Evolutionary conservation across 192 early-diverging fungal species (phyloP), one percentile per base, ranked within the genome.

Genomic region (Entophlyctis luteolus): DNA sequence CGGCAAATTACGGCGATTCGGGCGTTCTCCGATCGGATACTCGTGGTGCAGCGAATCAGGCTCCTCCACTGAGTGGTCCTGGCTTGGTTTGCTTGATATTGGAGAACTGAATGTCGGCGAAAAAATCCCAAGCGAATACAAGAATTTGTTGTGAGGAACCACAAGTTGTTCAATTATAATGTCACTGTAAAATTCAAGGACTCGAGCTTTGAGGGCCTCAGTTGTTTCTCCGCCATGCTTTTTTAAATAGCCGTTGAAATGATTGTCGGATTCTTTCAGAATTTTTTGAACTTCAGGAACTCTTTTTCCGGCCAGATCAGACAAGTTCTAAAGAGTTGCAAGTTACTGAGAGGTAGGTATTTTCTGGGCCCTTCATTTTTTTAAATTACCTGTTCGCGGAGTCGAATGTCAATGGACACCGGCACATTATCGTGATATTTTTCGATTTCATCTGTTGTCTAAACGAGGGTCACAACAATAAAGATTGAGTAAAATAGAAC

Each of bases 361-460:
- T 4, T 35, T 29, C 31, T 10, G 33, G 14, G 59, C 16, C 29
- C 67, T 18, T 29, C 32, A 42, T 60, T 52, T 10, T n/a, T 22
- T 27, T 8, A 20, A 23, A 59, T 20, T 27, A 77, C 73, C 67
- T 77, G 70, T 50, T 82, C 80, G 18, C 80, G 58, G 42, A 82
- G 65, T 12, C 77, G 42, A 38, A 45, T n/a, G 33, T 79, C 77
- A 27, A 52, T 68, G 23, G 65, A 28, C 2, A 79, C 48, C 25
- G 65, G 59, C 5, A 69, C 62, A 6, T 53, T 60, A 8, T 65
- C 58, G 42, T 81, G 80, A 54, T 71, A 62, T 55, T 69, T 71
- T 38, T 71, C 68, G 65, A 81, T 76, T 57, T 75, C 77, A 3
- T 74, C 29, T 22, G 77, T 59, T 14, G 79, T 81, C 79, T 81